Evolutionary conservation across 208 protist genomes (phyloP).

Genomic region (Kentomonas sorsogonicus): DNA sequence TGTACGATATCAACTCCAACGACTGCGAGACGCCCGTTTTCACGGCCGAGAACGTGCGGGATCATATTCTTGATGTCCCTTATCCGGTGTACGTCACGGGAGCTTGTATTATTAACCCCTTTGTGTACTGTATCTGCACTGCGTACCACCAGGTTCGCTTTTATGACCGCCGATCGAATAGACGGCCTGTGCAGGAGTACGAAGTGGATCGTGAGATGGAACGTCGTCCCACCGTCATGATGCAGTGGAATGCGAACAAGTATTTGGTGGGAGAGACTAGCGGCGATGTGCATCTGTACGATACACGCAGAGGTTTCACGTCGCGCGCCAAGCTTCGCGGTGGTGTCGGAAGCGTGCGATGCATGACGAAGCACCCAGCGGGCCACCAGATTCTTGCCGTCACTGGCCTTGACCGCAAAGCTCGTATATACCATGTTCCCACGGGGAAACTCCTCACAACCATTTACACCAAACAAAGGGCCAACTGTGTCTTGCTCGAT

Average conservation of each 20-base stretch:
- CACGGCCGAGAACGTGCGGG: constrained; percentile 47
- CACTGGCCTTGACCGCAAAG: constrained; percentile 71
- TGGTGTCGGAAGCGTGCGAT: constrained; percentile 76
- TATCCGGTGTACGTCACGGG: constrained; percentile 69
- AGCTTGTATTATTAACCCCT: constrained; percentile 67
- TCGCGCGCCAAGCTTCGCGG: constrained; percentile 75
- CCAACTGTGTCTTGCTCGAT: constrained; percentile 62
- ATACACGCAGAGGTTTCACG: constrained; percentile 76
- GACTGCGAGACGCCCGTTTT: constrained; percentile 43
- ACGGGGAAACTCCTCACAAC: constrained; percentile 70
- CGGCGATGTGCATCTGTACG: constrained; percentile 81
- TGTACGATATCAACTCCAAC: constrained; percentile 58
- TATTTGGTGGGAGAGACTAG: constrained; percentile 81
- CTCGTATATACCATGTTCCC: constrained; percentile 75
- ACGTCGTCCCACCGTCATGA: constrained; percentile 59
- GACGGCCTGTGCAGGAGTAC: constrained; percentile 75
- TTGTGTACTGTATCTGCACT: constrained; percentile 66
- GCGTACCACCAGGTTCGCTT: constrained; percentile 82
- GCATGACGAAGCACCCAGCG: constrained; percentile 77
- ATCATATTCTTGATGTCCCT: constrained; percentile 76
- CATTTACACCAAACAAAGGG: constrained; percentile 72
- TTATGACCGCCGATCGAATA: constrained; percentile 69
- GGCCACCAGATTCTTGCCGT: constrained; percentile 76
- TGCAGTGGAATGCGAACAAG: constrained; percentile 86
- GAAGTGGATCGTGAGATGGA: constrained; percentile 78